Base-by-base conservation (phyloP, 352 stramenopile genomes). In the Pilasporangium apinafurcum region DNA sequence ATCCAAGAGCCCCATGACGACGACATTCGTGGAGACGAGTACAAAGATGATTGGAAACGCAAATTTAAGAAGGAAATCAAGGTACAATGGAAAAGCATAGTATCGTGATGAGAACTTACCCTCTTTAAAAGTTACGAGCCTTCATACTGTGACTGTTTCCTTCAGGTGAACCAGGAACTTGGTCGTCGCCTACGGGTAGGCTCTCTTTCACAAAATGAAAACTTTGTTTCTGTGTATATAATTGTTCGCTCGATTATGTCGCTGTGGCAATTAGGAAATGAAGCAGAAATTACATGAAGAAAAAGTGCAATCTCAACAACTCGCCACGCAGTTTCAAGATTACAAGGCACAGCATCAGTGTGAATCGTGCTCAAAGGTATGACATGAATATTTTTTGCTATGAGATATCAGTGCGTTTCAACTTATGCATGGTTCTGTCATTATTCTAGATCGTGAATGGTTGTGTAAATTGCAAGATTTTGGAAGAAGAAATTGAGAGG, bases 121-220 rank as follows among this genome's bases (percentile, higher is more conserved):
- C 1, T 13, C 20, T 16, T 25, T 32, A 5, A 33, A 40, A 16
- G 25, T 12, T 46, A 18, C 20, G 18, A 16, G 25, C 33, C 34
- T 21, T 35, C 21, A 35, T 25, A 10, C 32, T 48, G 16, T 45
- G 33, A 13, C 14, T 24, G 21, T 44, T 36, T 3, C 37, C 37
- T 51, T 1, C 49, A 88, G 75, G 75, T 88, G n/a, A 88, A 88
- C 25, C 68, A 86, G 41, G 76, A 88, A 46, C 65, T 88, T 1
- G 76, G 69, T 16, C 61, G 76, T 7, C 59, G 76, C 14, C 59
- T 88, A 35, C 61, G 68, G 29, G 76, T 88, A 64, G 32, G 69
- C n/a, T n/a, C n/a, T 51, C 10, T 21, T 17, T 36, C 3, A 18
- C 12, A 20, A 32, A 17, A 29, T 36, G 25, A 17, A 5, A 12